Evolutionary conservation across 1,139 yeast genomes (phyloP), one percentile per base, ranked within the genome.

Genomic region (Arxiozyma slooffiae): DNA sequence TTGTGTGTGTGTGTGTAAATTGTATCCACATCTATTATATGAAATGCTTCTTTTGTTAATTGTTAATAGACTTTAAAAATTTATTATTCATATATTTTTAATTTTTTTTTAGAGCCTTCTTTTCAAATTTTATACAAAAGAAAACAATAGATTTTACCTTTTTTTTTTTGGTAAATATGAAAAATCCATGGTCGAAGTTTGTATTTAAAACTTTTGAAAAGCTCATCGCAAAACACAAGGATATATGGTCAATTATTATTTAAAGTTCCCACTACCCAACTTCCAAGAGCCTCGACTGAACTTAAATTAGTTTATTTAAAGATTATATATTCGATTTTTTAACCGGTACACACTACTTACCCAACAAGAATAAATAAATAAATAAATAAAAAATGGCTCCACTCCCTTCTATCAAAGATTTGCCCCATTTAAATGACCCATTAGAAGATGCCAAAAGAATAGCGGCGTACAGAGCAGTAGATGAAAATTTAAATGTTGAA

Each of bases 391-490:
- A 2, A 17, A 48, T 48, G 50, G 26, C 48, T 18, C 38, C 51
- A 20, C 44, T 53, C 17, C 56, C 56, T 40, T 44, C 48, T 8
- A 30, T 53, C 38, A n/a, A 38, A 11, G n/a, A 49, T 17, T 39
- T 53, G 23, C 51, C 54, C 4, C 21, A 44, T 34, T 43, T 53
- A 38, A 39, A 61, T 2, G 65, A 68, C 49, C 60, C 68, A 30
- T 63, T 72, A 40, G 76, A 72, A 56, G 64, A 69, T 47, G 71
- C 75, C 5, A 92, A 92, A 67, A 80, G 85, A 66, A 73, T 80
- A 2, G 96, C 97, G 26, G 97, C 97, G 16, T 88, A 82, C 72
- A 75, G 77, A 54, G 98, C 99, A 1, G 96, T 94, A 39, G 96
- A 90, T 67, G 90, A 86, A 54, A 86, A 90, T 67, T 76, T 89